A percentile compares a stretch with the other conserved stretches of the same genome.
Evolutionary conservation across 345 rosid species (phyloP).

Genomic region (Orychophragmus violaceus): DNA sequence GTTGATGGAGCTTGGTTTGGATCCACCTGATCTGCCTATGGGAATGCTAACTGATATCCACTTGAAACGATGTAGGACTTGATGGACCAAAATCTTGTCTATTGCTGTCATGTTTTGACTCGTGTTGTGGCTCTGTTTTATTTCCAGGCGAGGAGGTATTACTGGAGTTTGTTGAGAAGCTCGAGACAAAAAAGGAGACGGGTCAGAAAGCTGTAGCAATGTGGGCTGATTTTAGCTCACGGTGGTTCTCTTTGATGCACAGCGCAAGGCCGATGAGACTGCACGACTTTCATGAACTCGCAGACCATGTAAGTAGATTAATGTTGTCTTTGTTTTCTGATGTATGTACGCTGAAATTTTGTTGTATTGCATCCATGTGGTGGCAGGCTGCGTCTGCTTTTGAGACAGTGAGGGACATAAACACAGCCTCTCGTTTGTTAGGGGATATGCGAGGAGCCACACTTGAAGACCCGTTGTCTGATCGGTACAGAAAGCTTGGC

Average conservation of each 20-base stretch:
- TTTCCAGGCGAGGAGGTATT: constrained; percentile 58
- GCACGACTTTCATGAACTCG: constrained; percentile 56
- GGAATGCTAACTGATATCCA: constrained; percentile 66
- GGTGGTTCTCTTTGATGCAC: constrained; percentile 70
- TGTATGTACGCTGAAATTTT: background rate
- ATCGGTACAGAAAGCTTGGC: constrained; percentile 45
- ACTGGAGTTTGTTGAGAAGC: constrained; percentile 41
- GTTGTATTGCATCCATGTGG: background rate
- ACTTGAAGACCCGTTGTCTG: constrained; percentile 64
- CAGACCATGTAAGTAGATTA: constrained; percentile 49
- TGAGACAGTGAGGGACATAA: constrained; percentile 63
- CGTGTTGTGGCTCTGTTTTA: background rate
- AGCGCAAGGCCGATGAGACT: constrained; percentile 60
- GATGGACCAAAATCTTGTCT: background rate
- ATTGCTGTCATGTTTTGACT: background rate
- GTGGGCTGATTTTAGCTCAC: constrained; percentile 72
- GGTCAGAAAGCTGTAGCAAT: constrained; percentile 55
- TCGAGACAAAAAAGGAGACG: constrained; percentile 39
- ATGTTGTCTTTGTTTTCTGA: background rate
- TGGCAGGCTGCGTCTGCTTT: constrained; percentile 56
- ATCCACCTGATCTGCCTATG: constrained; percentile 59
- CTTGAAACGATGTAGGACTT: constrained; percentile 49
- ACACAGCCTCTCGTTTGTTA: constrained; percentile 59
- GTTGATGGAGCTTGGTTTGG: constrained; percentile 65
- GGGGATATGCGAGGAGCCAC: constrained; percentile 67